These are phyloP conservation scores for Rhizophagus clarus DNA, from an alignment of 192 early-diverging fungal genomes.

Conservation along the genomic window DNA sequence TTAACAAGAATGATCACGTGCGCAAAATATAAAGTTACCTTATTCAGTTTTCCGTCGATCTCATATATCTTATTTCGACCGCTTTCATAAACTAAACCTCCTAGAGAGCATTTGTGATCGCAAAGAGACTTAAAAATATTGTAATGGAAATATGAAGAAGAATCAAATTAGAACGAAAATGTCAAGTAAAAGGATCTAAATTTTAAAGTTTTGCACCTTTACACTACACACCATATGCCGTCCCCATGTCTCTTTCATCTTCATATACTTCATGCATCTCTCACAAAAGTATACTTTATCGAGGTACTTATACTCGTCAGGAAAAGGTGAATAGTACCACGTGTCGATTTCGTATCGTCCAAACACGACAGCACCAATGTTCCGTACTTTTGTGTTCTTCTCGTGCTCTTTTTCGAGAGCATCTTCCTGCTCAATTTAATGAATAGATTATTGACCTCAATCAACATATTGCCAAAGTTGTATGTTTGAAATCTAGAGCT, in stretches of 20 bases:
- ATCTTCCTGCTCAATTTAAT: not conserved
- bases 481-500: not conserved
- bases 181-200: not conserved
- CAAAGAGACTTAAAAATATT: conserved; percentile 54
- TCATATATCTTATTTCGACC: conserved; percentile 71
- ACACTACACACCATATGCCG: conserved; percentile 59
- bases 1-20: not conserved
- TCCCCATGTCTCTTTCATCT: conserved; percentile 61
- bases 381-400: not conserved
- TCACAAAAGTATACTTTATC: conserved; percentile 86
- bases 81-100: conserved; percentile 81
- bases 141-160: not conserved
- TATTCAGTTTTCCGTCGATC: conserved; percentile 85
- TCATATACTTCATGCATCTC: conserved; percentile 94
- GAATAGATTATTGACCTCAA: not conserved
- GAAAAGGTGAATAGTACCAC: conserved; percentile 96
- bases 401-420: conserved; percentile 1
- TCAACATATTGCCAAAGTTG: not conserved
- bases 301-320: conserved; percentile 78
- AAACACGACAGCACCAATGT: conserved; percentile 50
- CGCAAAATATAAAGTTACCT: conserved; percentile 45
- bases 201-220: conserved; percentile 13
- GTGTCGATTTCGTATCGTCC: conserved; percentile 85
- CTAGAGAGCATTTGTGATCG: conserved; percentile 67
- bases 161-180: not conserved